Evolutionary conservation across 2,329 filamentous ascomycete genomes (phyloP).

Genomic region (Fusarium sp.): DNA sequence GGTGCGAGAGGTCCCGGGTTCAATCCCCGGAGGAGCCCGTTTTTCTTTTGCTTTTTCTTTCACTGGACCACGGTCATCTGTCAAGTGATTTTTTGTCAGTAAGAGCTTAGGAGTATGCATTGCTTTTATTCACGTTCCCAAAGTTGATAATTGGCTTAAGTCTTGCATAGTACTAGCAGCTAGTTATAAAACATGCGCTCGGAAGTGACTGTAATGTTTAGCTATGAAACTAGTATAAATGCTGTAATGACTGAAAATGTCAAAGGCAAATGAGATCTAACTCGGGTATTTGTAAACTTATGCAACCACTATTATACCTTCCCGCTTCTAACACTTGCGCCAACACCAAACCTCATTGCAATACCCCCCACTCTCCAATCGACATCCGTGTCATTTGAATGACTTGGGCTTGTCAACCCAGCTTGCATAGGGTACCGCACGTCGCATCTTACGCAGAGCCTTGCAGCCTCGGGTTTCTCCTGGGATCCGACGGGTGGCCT

Average conservation of each 20-base stretch:
- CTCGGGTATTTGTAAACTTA: neutral
- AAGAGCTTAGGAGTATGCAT: neutral
- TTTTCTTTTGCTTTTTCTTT: neutral
- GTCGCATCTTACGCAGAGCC: neutral
- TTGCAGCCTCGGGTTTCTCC: neutral
- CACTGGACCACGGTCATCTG: accelerated
- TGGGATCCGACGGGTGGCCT: neutral
- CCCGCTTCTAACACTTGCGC: neutral
- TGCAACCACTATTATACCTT: neutral
- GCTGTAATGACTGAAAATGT: neutral
- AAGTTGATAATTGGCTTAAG: accelerated
- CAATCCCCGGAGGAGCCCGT: slow-evolving; percentile 50
- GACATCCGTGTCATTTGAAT: accelerated
- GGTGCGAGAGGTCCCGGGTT: slow-evolving; percentile 56
- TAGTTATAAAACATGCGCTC: accelerated
- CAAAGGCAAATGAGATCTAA: neutral
- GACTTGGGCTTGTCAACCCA: neutral
- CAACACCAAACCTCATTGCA: accelerated
- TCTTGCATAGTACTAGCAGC: accelerated
- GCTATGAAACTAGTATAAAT: accelerated
- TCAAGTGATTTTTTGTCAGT: neutral
- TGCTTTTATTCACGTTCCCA: accelerated
- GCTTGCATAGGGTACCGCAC: neutral
- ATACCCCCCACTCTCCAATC: accelerated
- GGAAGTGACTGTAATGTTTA: accelerated